Conservation (phyloP, 2,329 filamentous ascomycete species). For the Tolypocladium endophyticum region DNA sequence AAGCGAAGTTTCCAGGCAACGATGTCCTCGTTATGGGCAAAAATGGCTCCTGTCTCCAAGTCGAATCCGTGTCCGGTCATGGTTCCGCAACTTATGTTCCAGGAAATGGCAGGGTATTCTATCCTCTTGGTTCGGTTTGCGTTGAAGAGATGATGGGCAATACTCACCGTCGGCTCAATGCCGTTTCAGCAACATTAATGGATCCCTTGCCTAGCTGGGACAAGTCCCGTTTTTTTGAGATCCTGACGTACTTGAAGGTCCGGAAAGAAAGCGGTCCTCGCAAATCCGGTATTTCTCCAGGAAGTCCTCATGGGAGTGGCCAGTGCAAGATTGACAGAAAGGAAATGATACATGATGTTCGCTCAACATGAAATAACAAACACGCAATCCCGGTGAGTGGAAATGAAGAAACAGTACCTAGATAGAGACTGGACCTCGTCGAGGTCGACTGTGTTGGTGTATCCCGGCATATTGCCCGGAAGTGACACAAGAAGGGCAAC, state of each 20-base stretch:
- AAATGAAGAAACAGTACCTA: slow-evolving; percentile 48
- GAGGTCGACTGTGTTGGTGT: slow-evolving; percentile 41
- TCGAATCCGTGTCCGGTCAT: not conserved
- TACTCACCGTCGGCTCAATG: slow-evolving; percentile 2
- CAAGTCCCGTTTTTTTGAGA: slow-evolving; percentile 7
- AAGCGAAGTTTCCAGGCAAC: not conserved
- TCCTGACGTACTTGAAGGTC: not conserved
- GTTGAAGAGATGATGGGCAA: not conserved
- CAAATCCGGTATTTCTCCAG: not conserved
- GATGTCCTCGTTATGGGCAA: not conserved
- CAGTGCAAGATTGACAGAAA: not conserved
- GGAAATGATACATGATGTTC: slow-evolving; percentile 4
- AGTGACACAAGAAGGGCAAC: slow-evolving; percentile 35
- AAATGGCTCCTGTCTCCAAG: not conserved
- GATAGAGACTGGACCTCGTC: slow-evolving; percentile 49
- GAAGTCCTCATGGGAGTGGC: not conserved
- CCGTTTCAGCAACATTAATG: not conserved
- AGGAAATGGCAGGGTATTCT: not conserved
- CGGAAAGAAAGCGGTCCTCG: not conserved
- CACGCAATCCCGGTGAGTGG: slow-evolving; percentile 29
- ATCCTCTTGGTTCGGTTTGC: not conserved
- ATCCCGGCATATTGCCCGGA: slow-evolving; percentile 42
- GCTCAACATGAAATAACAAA: slow-evolving; percentile 18
- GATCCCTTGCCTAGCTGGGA: slow-evolving; percentile 5
- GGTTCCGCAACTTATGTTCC: not conserved